Percentiles rank a stretch among this genome's conserved stretches.
Evolutionary conservation across 2,329 filamentous ascomycete species (phyloP).

Genomic region (Epicoccum nigrum): DNA sequence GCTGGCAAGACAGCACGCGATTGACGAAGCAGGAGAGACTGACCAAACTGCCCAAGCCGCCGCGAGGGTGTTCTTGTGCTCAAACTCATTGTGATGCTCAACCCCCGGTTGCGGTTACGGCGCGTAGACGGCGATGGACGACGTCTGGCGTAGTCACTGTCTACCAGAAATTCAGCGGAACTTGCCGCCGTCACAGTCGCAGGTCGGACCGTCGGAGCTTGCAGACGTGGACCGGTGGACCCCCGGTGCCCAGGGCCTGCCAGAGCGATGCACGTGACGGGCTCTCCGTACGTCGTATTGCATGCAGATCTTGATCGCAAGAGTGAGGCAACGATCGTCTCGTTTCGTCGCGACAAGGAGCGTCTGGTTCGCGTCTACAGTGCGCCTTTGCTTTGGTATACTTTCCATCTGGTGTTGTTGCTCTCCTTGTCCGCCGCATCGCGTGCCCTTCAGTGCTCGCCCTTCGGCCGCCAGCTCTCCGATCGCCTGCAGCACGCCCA

Average conservation of each 20-base stretch:
- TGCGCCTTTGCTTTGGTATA: slow-evolving; percentile 2
- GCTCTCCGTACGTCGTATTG: background rate
- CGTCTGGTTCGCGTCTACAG: slow-evolving; percentile 1
- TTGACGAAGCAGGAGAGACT: slow-evolving; percentile 20
- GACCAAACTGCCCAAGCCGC: slow-evolving; percentile 67
- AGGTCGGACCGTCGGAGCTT: no score
- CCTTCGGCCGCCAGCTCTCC: slow-evolving; percentile 9
- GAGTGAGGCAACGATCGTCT: slow-evolving; percentile 12
- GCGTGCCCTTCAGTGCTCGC: background rate
- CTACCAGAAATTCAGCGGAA: slow-evolving; percentile 28
- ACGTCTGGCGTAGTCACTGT: slow-evolving; percentile 22
- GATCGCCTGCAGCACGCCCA: slow-evolving; percentile 14
- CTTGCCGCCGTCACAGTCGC: no score
- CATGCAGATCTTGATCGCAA: slow-evolving; percentile 8
- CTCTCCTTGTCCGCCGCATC: background rate
- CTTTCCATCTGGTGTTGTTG: slow-evolving; percentile 1
- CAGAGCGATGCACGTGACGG: slow-evolving; percentile 9
- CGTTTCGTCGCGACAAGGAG: slow-evolving; percentile 5
- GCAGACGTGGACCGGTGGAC: no score
- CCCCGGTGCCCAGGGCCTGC: no score
- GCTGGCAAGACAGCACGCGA: background rate
- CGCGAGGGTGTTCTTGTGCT: slow-evolving; percentile 68
- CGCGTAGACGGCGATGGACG: slow-evolving; percentile 23
- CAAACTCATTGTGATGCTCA: slow-evolving; percentile 61
- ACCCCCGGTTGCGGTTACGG: slow-evolving; percentile 31